Evolutionary conservation across 2,329 filamentous ascomycete genomes (phyloP), one percentile per base, ranked within the genome.

Genomic region (Aspergillus fumigatus): DNA sequence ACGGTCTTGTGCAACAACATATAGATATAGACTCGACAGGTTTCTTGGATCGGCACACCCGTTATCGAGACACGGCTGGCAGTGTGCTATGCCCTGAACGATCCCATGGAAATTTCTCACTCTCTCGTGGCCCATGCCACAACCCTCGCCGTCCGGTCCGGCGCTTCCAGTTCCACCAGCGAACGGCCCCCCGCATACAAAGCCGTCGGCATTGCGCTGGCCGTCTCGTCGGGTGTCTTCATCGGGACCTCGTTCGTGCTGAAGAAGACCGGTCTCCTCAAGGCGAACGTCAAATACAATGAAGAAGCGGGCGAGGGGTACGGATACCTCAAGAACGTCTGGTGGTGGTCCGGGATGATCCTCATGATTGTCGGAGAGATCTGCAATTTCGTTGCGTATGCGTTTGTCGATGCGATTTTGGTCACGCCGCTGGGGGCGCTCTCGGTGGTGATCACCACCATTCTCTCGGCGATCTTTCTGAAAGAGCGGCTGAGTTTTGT

Each of bases 351-450:
- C 1, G 94, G 94, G 65, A 97, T 99, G 94, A 92, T 80, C 0
- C 82, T 97, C 57, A 97, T 99, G 94, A 96, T 97, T 65, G 67
- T 97, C 47, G 94, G 94, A 65, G 94, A 99, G 75, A 85, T 96
- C 55, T 96, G 91, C 84, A 99, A 99, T 76, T 96, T 97, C 72
- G 90, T 93, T 71, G 94, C 94, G 53, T 97, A 97, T 71, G 90
- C 92, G 55, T 97, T 97, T 67, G 94, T 94, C 60, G 94, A 97
- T 73, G 93, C 93, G 59, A 97, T 97, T 65, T 79, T 97, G 61
- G 93, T 97, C 54, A 97, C 93, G 0, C 92, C 93, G 4, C 80
- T 97, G 53, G 93, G 93, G 60, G 93, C 93, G 3, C 79, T 97
- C 51, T 91, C 90, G 1, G 94, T 97, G 58, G 94, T 99, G 53